phyloP scores from a whole-genome alignment of 2,329 filamentous ascomycete genomes.

The Niveomyces coronatus region DNA sequence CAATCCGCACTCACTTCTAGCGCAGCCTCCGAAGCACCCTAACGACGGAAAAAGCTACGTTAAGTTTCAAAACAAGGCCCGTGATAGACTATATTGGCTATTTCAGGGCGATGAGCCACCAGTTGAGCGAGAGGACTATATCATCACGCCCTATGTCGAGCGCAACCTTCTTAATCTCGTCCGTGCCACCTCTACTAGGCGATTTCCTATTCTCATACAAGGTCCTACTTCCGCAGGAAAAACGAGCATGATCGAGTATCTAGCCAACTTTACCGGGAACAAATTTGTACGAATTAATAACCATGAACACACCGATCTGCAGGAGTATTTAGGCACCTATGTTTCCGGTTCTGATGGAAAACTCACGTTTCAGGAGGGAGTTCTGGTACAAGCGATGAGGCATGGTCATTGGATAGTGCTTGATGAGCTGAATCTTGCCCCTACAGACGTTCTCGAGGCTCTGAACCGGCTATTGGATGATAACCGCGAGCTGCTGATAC shows the following conservation, averaged over 20 bases:
- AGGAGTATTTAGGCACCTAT: constrained; percentile 95
- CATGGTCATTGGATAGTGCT: constrained; percentile 97
- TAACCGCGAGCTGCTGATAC: constrained; percentile 89
- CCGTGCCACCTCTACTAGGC: constrained; percentile 79
- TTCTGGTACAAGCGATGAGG: constrained; percentile 83
- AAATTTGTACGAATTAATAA: constrained; percentile 99
- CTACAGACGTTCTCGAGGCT: constrained; percentile 92
- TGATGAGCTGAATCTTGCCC: constrained; percentile 92
- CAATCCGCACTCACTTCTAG: constrained; percentile 62
- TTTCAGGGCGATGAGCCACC: constrained; percentile 56
- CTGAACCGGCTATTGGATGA: constrained; percentile 93
- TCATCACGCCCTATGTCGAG: constrained; percentile 91
- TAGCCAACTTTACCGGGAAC: constrained; percentile 94
- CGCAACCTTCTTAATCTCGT: constrained; percentile 92
- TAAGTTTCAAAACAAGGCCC: constrained; percentile 57
- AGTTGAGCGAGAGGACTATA: constrained; percentile 77
- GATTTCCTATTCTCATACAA: constrained; percentile 90
- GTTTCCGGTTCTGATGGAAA: constrained; percentile 77
- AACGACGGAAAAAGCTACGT: constrained; percentile 69
- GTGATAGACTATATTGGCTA: constrained; percentile 77
- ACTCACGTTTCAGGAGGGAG: constrained; percentile 82
- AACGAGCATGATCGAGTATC: constrained; percentile 98
- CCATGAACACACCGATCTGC: constrained; percentile 95
- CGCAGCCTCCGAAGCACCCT: constrained; percentile 68
- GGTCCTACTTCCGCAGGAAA: constrained; percentile 96